These are phyloP conservation scores for Aspergillus piperis DNA, from an alignment of 2,329 filamentous ascomycete genomes.

Conservation along the genomic window DNA sequence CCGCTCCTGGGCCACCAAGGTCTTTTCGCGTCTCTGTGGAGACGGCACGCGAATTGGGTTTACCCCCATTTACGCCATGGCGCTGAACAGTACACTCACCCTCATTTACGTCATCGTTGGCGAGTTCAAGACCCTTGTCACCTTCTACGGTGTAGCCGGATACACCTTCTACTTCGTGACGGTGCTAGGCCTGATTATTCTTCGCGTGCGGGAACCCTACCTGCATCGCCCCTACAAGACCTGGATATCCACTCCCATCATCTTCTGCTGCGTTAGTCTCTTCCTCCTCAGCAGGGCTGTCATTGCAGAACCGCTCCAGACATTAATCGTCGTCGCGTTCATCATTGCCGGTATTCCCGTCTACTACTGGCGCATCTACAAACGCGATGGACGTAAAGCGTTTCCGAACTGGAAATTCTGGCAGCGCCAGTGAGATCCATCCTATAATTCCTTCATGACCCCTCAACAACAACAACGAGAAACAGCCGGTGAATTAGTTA, in stretches of 20 bases:
- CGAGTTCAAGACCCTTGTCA: constrained; percentile 87
- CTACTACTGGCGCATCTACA: constrained; percentile 82
- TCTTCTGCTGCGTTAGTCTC: constrained; percentile 96
- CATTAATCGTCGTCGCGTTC: constrained; percentile 81
- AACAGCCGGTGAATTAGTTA: neutral
- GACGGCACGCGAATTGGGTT: constrained; percentile 82
- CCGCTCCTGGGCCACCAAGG: constrained; percentile 60
- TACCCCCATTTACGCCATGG: constrained; percentile 89
- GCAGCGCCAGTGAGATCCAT: constrained; percentile 29
- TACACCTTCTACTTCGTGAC: constrained; percentile 98
- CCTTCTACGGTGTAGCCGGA: constrained; percentile 95
- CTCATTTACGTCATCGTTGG: constrained; percentile 78
- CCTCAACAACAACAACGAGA: neutral
- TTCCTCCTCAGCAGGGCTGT: constrained; percentile 87
- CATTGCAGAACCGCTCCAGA: constrained; percentile 88
- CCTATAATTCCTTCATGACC: neutral
- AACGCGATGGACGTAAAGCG: constrained; percentile 54
- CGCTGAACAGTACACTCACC: constrained; percentile 76
- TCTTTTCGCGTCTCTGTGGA: constrained; percentile 64
- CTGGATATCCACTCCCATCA: constrained; percentile 95
- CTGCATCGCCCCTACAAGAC: constrained; percentile 90
- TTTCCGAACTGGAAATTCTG: constrained; percentile 48
- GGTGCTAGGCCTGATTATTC: constrained; percentile 86
- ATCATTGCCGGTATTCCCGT: constrained; percentile 81
- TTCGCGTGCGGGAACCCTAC: constrained; percentile 82